These are phyloP conservation scores for Cytospora piceae DNA, from an alignment of 2,329 filamentous ascomycete species.

Conservation along the genomic window DNA sequence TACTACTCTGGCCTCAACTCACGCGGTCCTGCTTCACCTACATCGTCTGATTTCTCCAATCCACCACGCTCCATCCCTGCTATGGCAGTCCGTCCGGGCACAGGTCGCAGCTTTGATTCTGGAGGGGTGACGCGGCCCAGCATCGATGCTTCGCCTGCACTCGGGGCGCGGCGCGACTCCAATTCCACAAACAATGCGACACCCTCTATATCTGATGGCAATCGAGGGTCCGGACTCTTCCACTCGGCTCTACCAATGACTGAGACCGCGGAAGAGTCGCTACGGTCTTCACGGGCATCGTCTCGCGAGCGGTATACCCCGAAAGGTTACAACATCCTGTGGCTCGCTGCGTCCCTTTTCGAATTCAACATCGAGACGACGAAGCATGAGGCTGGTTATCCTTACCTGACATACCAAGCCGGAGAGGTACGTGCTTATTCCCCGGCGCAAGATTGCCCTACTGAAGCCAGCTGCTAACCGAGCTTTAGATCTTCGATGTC, in stretches of 20 bases:
- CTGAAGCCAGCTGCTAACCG: conserved; percentile 9
- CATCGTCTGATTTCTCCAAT: conserved; percentile 56
- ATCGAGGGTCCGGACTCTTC: conserved; percentile 77
- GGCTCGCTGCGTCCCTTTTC: conserved; percentile 90
- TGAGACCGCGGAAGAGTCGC: conserved; percentile 62
- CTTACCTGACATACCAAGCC: conserved; percentile 92
- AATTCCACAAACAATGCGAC: conserved; percentile 58
- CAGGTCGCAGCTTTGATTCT: conserved; percentile 64
- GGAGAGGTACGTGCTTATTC: conserved; percentile 68
- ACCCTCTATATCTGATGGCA: conserved; percentile 48
- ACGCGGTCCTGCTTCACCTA: conserved; percentile 61
- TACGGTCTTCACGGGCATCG: conserved; percentile 60
- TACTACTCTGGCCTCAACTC: conserved; percentile 52
- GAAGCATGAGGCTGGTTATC: conserved; percentile 90
- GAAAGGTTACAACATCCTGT: conserved; percentile 73
- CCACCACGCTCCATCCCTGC: conserved; percentile 53
- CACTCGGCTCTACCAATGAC: conserved; percentile 84
- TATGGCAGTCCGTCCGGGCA: conserved; percentile 57
- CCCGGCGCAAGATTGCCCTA: neutral
- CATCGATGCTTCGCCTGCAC: conserved; percentile 47
- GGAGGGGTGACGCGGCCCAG: conserved; percentile 54
- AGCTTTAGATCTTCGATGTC: conserved; percentile 75
- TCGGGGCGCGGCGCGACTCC: conserved; percentile 50
- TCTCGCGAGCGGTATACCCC: conserved; percentile 60
- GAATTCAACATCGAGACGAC: conserved; percentile 96